A percentile compares a stretch with the other conserved stretches of the same genome.
Evolutionary conservation across 805 yeast species (phyloP).

Genomic region (Kuraishia ogatae): DNA sequence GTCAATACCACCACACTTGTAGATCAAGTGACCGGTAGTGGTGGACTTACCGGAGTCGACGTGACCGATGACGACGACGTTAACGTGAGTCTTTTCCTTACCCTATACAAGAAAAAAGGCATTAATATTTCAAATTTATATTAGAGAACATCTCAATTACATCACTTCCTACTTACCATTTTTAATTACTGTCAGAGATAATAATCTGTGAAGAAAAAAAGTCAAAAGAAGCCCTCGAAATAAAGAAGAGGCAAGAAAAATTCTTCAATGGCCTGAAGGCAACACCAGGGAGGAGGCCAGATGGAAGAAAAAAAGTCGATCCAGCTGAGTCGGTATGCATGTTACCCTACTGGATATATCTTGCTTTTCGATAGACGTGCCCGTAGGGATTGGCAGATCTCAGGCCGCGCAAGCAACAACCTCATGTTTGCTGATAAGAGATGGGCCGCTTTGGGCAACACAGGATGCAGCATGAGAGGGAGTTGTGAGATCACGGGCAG

Average conservation of each 20-base stretch:
- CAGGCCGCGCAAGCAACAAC: background rate
- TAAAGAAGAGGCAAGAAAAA: background rate
- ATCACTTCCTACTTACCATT: background rate
- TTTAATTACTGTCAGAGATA: background rate
- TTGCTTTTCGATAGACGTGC: background rate
- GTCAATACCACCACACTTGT: too few relatives aligned
- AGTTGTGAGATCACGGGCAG: background rate
- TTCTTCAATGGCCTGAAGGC: background rate
- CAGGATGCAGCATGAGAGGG: too few relatives aligned
- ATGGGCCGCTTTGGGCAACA: background rate
- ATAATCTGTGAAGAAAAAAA: background rate
- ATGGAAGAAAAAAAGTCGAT: conserved; percentile 1
- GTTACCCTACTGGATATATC: background rate
- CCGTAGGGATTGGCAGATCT: background rate
- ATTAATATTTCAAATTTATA: too few relatives aligned
- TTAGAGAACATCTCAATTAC: background rate
- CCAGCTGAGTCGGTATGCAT: background rate
- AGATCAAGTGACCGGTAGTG: too few relatives aligned
- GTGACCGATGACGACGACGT: conserved; percentile 99
- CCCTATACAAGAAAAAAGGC: conserved; percentile 30
- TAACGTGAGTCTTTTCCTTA: conserved; percentile 95
- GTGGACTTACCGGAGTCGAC: conserved; percentile 99
- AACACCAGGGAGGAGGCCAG: background rate
- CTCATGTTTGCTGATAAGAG: background rate
- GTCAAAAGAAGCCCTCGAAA: background rate